These are phyloP conservation scores for Rubia occidens DNA, from an alignment of 305 asterid species.

Conservation along the genomic window DNA sequence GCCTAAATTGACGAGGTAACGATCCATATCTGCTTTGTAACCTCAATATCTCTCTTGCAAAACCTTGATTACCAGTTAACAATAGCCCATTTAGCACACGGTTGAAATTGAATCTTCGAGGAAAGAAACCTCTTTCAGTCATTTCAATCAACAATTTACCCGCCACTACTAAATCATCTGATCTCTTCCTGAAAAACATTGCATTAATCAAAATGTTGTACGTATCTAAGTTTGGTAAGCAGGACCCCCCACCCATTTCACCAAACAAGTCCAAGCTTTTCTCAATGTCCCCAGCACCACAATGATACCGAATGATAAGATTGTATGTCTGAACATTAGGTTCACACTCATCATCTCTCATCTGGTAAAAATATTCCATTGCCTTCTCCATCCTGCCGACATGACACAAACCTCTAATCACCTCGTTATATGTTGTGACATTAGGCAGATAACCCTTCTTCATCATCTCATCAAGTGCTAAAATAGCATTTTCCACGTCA, in stretches of 20 bases:
- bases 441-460: conserved; percentile 69
- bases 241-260: conserved; percentile 50
- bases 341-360: conserved; percentile 54
- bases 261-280: conserved; percentile 55
- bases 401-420: conserved; percentile 79
- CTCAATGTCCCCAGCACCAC: conserved; percentile 78
- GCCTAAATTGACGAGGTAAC: conserved; percentile 50
- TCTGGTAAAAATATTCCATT: conserved; percentile 45
- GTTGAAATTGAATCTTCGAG: conserved; percentile 65
- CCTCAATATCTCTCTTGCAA: conserved; percentile 67
- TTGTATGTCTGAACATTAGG: conserved; percentile 75
- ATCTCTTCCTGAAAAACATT: conserved; percentile 71
- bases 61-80: conserved; percentile 79
- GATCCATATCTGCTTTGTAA: conserved; percentile 42
- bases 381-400: conserved; percentile 59
- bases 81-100: conserved; percentile 77
- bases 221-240: conserved; percentile 80
- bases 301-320: conserved; percentile 58
- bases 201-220: conserved; percentile 70
- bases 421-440: conserved; percentile 54
- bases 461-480: conserved; percentile 60
- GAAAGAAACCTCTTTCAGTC: conserved; percentile 73
- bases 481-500: conserved; percentile 59
- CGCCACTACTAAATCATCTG: conserved; percentile 64
- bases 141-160: conserved; percentile 77